Evolutionary conservation across 2,329 filamentous ascomycete genomes (phyloP), one percentile per base, ranked within the genome.

Genomic region (Trichophyton simii): DNA sequence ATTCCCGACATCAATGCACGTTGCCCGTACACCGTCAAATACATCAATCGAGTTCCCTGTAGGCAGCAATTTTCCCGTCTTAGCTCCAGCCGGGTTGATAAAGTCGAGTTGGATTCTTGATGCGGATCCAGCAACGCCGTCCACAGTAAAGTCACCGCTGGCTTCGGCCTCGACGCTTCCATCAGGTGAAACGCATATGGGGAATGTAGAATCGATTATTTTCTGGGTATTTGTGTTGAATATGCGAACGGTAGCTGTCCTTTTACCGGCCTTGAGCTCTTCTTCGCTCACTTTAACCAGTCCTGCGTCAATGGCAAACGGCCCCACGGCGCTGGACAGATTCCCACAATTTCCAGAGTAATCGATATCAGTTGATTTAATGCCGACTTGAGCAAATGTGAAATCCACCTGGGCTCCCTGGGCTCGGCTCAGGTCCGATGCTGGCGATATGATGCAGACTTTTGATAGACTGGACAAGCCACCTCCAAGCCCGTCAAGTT

Each of bases 331-430:
- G 46, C 81, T 79, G 4, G 78, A 83, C 84, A 90, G 87, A 70
- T 89, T 89, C n/a, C 87, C 87, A 69, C 87, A 89, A 67, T 89
- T 90, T 25, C 86, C 83, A 0, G 84, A 83, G 67, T 83, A 80
- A 67, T 89, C 87, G 1, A 90, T 78, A 36, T 76, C 73, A 3
- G 76, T 75, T 66, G 85, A 79, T 59, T 80, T 80, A 60, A 89
- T 80, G 2, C 86, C 86, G 5, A 89, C 76, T 44, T 85, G 83
- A 1, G 86, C 82, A 69, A 90, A 90, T 0, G 86, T 90, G 68
- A 86, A 89, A 63, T 88, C 83, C 11, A 89, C 77, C 65, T 88
- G 82, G 0, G 79, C 79, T 28, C 78, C 79, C 0, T 25, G 41
- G 13, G 58, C 44, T 7, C 18, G 28, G 2, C 25, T 44, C 4